Base-by-base conservation (phyloP, 2,329 filamentous ascomycete species). In the Chrysoporthe puriensis region DNA sequence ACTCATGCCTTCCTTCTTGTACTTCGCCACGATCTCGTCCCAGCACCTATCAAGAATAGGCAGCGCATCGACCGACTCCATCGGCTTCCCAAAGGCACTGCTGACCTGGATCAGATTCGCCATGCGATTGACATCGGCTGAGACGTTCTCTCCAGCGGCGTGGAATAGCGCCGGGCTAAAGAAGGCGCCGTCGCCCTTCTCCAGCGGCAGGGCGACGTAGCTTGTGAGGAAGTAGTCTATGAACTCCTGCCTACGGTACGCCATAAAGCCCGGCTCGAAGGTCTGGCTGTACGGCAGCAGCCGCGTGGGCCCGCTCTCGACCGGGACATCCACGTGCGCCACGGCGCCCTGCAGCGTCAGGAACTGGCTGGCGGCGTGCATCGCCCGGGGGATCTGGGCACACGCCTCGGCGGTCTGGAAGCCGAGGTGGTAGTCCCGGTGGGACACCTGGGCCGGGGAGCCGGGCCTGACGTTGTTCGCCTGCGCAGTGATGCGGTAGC, bases 91-190 rank as follows among this genome's bases (percentile, higher is more conserved):
- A 72, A 90, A 87, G 0, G 87, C 86, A 69, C 83, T 85, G 70
- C 85, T 88, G 42, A 90, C 81, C 75, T 90, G 88, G 46, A 90
- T 71, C 11, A 90, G 75, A 73, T 90, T 90, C n/a, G 86, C 87
- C 42, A 82, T 83, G 1, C 88, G 81, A 34, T 85, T 75, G 36
- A 89, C 79, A 9, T 74, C 73, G 1, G 78, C 80, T 7, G 78
- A 79, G 18, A 76, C 72, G 72, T 90, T 90, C 70, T 83, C 81
- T 0, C 88, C 88, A 0, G 88, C 88, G 1, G 87, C 88, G 73
- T 90, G 88, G 70, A 89, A 86, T 0, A 90, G 76, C 1, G 85
- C 87, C 0, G 88, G 88, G 66, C 87, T 89, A 76, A 90, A 90
- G 74, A 90, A 90, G 0, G 90, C 71, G 0, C 85, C 88, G 71